Conservation (phyloP, 2,329 filamentous ascomycete genomes). For the Alternaria sp. region DNA sequence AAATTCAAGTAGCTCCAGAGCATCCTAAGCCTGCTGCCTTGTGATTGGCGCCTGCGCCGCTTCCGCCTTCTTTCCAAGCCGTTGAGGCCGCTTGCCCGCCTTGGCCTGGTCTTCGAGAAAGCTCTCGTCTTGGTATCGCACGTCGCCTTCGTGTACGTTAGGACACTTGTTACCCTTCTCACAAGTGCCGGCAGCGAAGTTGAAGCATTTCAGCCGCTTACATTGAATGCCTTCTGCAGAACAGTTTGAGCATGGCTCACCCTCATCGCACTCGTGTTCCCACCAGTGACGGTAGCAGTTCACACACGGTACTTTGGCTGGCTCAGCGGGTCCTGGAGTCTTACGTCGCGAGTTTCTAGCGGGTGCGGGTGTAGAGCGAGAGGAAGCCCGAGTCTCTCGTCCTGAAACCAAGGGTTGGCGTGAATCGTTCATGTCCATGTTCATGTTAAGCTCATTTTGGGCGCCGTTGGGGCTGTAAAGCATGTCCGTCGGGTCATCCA, state of each 20-base stretch:
- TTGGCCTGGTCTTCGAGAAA: not conserved
- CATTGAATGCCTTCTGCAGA: not conserved
- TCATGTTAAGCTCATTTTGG: not conserved
- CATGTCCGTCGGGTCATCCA: not conserved
- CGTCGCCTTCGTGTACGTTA: not conserved
- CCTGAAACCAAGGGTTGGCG: not conserved
- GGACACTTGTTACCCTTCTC: not conserved
- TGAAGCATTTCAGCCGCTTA: slow-evolving; percentile 6
- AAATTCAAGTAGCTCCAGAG: not conserved
- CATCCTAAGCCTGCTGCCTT: not conserved
- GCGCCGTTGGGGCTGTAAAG: not conserved
- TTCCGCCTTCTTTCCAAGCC: not conserved
- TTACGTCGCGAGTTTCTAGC: not conserved
- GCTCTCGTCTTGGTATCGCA: not conserved
- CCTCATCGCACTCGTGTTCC: slow-evolving; percentile 1
- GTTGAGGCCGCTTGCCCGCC: not conserved
- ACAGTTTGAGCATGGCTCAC: slow-evolving; percentile 6
- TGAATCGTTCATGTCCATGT: not conserved
- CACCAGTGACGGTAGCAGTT: slow-evolving; percentile 10
- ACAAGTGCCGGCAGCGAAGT: slow-evolving; percentile 2
- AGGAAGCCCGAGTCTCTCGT: slow-evolving; percentile 1
- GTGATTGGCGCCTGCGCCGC: not conserved
- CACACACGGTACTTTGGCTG: not conserved
- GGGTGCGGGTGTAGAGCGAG: not conserved
- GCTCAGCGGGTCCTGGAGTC: not conserved